A percentile compares a stretch with the other conserved stretches of the same genome.
Evolutionary conservation across 371 early-diverging fungal genomes (phyloP).

Genomic region (Mortierella sp.): DNA sequence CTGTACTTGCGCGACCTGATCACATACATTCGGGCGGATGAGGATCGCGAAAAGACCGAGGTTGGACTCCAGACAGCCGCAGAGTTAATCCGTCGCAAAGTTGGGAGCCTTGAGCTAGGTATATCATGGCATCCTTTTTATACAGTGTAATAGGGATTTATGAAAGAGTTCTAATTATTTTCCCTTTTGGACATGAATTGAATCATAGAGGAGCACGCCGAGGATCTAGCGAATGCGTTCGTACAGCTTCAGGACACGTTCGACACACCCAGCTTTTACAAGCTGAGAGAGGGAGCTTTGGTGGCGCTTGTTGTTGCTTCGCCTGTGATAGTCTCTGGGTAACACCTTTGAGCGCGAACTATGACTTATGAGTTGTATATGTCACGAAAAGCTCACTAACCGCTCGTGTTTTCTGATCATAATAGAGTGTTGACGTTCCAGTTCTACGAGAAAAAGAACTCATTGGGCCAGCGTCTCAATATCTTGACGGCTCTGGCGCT

Average conservation of each 20-base stretch:
- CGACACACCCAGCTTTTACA: constrained; percentile 29
- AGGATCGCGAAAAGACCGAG: constrained; percentile 48
- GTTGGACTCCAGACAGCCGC: constrained; percentile 33
- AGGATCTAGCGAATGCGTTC: constrained; percentile 20
- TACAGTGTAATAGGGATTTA: background rate
- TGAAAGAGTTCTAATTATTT: background rate
- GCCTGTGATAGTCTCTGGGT: constrained; percentile 33
- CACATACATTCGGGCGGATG: constrained; percentile 37
- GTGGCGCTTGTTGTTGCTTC: constrained; percentile 36
- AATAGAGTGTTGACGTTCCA: constrained; percentile 35
- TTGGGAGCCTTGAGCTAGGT: constrained; percentile 47
- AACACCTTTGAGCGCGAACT: background rate
- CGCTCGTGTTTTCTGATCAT: background rate
- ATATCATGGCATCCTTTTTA: background rate
- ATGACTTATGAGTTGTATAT: background rate
- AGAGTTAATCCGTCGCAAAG: constrained; percentile 48
- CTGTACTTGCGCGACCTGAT: constrained; percentile 36
- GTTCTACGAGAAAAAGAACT: constrained; percentile 43
- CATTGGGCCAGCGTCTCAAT: constrained; percentile 46
- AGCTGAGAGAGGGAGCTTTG: constrained; percentile 30
- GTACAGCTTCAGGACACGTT: constrained; percentile 35
- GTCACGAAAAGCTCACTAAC: background rate
- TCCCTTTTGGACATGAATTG: background rate
- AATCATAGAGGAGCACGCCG: constrained; percentile 34
- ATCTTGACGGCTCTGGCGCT: constrained; percentile 35